These are phyloP conservation scores for Colletotrichum chrysophilum DNA, from an alignment of 2,329 filamentous ascomycete genomes.

Conservation along the genomic window DNA sequence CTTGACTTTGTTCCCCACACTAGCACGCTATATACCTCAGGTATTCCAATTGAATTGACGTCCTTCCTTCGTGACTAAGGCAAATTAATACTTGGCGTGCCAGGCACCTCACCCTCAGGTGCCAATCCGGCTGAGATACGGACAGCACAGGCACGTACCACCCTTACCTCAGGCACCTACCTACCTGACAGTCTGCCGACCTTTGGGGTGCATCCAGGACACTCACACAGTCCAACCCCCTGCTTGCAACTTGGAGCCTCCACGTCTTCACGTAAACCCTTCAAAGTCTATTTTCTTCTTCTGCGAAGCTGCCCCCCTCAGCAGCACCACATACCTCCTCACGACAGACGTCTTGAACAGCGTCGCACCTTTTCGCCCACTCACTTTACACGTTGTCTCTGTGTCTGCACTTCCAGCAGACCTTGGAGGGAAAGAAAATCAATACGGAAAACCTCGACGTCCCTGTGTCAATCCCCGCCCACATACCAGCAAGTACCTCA, in stretches of 20 bases:
- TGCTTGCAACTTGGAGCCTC: conserved; percentile 9
- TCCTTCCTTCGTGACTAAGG: not conserved
- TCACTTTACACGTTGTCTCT: not conserved
- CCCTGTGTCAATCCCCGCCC: not conserved
- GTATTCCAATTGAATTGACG: not conserved
- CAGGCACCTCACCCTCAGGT: not conserved
- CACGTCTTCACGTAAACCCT: conserved; percentile 17
- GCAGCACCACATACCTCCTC: not conserved
- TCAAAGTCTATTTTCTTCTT: conserved; percentile 11
- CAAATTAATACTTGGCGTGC: not conserved
- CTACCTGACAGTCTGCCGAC: not conserved
- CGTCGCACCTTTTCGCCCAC: not conserved
- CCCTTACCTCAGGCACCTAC: not conserved
- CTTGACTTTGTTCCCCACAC: not conserved
- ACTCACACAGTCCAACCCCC: conserved; percentile 3
- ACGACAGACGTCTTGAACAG: not conserved
- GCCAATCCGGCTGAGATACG: not conserved
- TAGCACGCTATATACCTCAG: not conserved
- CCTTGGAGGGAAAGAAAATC: not conserved
- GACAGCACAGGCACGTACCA: not conserved
- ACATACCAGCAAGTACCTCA: not conserved
- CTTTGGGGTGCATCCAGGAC: not conserved
- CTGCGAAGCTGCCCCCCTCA: not conserved
- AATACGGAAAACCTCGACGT: not conserved
- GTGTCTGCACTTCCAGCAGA: not conserved